Evolutionary conservation across 2,329 filamentous ascomycete genomes (phyloP).

Genomic region (Ophiosphaerella herpotricha): DNA sequence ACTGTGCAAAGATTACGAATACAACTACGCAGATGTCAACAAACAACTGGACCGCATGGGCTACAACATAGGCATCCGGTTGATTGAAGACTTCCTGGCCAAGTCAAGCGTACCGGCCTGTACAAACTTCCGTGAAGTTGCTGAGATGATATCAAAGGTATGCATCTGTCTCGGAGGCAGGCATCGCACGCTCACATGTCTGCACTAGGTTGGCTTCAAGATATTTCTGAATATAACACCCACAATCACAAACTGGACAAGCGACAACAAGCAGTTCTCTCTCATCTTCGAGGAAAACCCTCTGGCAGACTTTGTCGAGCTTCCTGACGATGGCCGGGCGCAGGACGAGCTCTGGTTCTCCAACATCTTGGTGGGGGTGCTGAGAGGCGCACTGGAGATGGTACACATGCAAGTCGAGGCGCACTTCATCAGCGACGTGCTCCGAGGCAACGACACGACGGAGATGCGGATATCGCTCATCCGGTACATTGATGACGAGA

Average conservation of each 20-base stretch:
- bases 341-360: constrained; percentile 99
- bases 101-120: constrained; percentile 91
- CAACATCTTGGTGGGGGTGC: constrained; percentile 91
- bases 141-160: constrained; percentile 94
- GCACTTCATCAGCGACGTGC: constrained; percentile 91
- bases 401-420: constrained; percentile 99
- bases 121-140: constrained; percentile 91
- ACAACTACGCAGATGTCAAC: constrained; percentile 93
- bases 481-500: constrained; percentile 94
- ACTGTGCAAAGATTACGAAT: constrained; percentile 93
- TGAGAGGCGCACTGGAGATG: constrained; percentile 94
- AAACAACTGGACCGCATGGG: constrained; percentile 99
- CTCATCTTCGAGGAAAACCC: constrained; percentile 97
- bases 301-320: constrained; percentile 93
- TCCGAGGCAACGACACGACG: constrained; percentile 92
- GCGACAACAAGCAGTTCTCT: constrained; percentile 94
- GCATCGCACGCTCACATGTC: constrained; percentile 10
- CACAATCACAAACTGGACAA: constrained; percentile 91
- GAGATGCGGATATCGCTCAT: constrained; percentile 95
- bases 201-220: constrained; percentile 86
- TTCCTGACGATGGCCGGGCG: constrained; percentile 91
- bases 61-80: constrained; percentile 92
- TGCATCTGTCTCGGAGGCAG: background rate
- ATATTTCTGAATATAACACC: constrained; percentile 98
- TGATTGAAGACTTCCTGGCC: constrained; percentile 97